Conservation (phyloP, 2,329 filamentous ascomycete genomes). For the Neofusicoccum ribis region DNA sequence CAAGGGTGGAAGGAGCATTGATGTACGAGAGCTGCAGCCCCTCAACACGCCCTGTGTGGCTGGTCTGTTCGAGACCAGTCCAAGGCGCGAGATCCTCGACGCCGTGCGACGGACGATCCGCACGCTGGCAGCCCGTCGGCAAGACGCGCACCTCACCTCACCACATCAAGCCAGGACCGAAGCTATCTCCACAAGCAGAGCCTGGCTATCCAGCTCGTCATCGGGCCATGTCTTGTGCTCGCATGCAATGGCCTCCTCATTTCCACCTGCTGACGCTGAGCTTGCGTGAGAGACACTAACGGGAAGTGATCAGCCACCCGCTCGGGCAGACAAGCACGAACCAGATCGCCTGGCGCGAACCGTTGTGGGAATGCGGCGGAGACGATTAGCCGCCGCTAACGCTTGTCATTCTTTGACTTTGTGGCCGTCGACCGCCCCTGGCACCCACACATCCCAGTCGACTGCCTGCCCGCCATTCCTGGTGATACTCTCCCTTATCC, state of each 20-base stretch:
- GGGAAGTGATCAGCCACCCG: neutral
- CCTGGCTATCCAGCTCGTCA: neutral
- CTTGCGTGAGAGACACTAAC: no score
- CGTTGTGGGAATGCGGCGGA: neutral
- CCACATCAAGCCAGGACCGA: neutral
- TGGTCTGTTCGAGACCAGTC: neutral
- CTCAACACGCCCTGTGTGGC: neutral
- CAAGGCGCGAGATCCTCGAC: neutral
- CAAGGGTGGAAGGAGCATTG: neutral
- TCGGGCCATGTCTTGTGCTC: neutral
- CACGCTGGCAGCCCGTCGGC: neutral
- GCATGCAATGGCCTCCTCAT: neutral
- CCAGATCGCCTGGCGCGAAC: neutral
- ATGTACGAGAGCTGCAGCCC: neutral
- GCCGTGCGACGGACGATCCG: neutral
- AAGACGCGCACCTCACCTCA: neutral
- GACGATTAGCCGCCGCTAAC: neutral
- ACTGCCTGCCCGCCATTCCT: no score
- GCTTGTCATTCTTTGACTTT: neutral
- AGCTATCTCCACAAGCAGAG: neutral
- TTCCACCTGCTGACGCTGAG: neutral
- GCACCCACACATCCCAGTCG: neutral
- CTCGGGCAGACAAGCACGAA: neutral
- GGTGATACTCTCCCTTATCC: no score
- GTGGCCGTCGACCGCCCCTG: neutral